Evolutionary conservation across 441 rosid genomes (phyloP), one percentile per base, ranked within the genome.

Genomic region (Cnidoscolus chayamansa): DNA sequence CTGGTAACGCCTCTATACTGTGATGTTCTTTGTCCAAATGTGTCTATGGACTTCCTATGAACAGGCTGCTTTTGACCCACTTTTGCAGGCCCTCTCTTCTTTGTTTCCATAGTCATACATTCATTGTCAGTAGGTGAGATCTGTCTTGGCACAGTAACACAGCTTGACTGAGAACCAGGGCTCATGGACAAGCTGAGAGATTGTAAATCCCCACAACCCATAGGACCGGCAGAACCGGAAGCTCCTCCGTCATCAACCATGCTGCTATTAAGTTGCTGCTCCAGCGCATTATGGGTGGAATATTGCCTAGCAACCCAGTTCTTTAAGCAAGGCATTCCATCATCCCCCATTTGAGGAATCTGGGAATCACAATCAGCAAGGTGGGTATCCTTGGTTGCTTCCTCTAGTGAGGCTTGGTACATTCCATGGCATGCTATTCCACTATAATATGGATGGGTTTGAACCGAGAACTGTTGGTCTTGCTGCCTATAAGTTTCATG

Each of bases 1-100:
- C 99, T 90, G 48, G 98, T 94, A 65, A 94, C 99, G 25, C 99
- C 99, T 79, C 99, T 90, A 77, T 89, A 94, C 87, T 92, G 97
- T 7, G 99, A 94, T 20, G 99, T 94, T 84, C 98, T 87, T 77
- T 94, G 99, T 16, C 99, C 99, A 70, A 94, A 94, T 64, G 99
- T 92, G 75, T 94, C 98, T 49, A 90, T 88, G 56, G 98, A 89
- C 77, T 94, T 92, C 83, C 99, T 86, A 68, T 92, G 97, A 48
- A 89, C 90, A 72, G 97, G 86, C 75, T 87, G 90, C 79, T 87
- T 88, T 77, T 83, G 87, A 62, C 83, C 86, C 69, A 64, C 84
- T 65, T 83, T 89, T 25, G 79, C 82, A 20, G 78, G 71, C 19
- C 85, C 89, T 70, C 93, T 82, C 81, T 87, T 90, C 87, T 84